Evolutionary conservation across 192 early-diverging fungal genomes (phyloP).

Genomic region (Allomyces arbusculus): DNA sequence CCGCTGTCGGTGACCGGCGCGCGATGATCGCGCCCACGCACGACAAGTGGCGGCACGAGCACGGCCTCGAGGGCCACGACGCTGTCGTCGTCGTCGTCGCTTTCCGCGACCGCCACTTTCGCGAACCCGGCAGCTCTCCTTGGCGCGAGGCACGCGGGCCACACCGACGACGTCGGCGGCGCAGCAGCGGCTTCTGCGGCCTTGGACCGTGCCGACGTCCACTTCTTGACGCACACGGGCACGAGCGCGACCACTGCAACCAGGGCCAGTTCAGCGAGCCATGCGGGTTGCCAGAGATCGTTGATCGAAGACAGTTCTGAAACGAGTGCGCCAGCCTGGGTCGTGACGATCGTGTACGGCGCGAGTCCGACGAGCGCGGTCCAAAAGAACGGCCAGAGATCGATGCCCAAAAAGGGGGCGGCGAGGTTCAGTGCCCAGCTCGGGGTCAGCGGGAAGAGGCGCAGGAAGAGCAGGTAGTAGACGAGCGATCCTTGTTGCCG

Average conservation of each 20-base stretch:
- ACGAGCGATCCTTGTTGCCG: conserved; percentile 6
- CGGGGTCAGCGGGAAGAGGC: conserved; percentile 14
- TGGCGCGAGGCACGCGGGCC: too few species aligned
- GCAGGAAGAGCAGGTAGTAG: conserved; percentile 12
- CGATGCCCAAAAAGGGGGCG: conserved; percentile 14
- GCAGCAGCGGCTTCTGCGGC: too few species aligned
- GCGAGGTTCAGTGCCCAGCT: conserved; percentile 14
- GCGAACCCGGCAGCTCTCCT: too few species aligned
- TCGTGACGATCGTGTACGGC: not conserved
- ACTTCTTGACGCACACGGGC: not conserved
- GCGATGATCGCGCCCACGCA: too few species aligned
- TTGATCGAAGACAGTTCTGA: not conserved
- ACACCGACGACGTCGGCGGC: too few species aligned
- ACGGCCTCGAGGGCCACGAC: too few species aligned
- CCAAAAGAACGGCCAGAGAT: conserved; percentile 6
- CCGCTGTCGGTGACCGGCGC: too few species aligned
- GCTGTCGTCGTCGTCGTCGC: too few species aligned
- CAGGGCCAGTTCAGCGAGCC: not conserved
- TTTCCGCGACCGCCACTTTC: too few species aligned
- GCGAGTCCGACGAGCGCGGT: conserved; percentile 9
- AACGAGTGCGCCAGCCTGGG: not conserved
- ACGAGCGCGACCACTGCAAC: not conserved
- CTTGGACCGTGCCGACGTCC: too few species aligned
- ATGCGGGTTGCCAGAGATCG: not conserved
- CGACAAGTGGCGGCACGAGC: too few species aligned